These are phyloP conservation scores for Sporothrix pallida DNA, from an alignment of 2,329 filamentous ascomycete genomes.

Conservation along the genomic window DNA sequence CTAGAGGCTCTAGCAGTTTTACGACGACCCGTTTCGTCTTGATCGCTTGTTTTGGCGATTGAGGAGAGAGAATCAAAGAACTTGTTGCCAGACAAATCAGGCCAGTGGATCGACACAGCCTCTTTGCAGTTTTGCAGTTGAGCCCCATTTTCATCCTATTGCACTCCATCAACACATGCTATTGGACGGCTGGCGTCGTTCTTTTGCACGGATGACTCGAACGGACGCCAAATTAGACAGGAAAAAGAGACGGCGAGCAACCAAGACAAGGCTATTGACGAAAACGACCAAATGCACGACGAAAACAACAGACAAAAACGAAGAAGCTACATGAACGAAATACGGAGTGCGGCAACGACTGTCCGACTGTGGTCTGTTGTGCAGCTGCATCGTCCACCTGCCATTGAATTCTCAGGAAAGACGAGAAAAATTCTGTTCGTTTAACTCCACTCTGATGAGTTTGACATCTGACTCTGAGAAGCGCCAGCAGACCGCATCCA, in stretches of 20 bases:
- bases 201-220: not conserved
- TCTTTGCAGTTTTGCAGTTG: not conserved
- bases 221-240: not conserved
- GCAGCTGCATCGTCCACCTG: not conserved
- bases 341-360: not conserved
- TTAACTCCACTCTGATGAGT: not conserved
- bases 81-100: constrained; percentile 3
- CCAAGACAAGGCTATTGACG: not conserved
- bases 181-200: not conserved
- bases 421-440: too few relatives aligned
- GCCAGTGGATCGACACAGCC: not conserved
- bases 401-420: too few relatives aligned
- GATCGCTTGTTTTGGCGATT: not conserved
- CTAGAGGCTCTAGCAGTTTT: not conserved
- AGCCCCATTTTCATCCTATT: too few relatives aligned
- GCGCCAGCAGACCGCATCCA: constrained; percentile 5
- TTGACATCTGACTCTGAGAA: not conserved
- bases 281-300: not conserved
- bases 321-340: not conserved
- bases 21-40: constrained; percentile 13
- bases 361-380: not conserved
- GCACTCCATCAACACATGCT: not conserved
- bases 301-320: not conserved
- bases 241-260: not conserved
- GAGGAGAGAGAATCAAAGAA: too few relatives aligned